Base-by-base conservation (phyloP, 768 basidiomycete genomes). In the Phanerochaete sordida region DNA sequence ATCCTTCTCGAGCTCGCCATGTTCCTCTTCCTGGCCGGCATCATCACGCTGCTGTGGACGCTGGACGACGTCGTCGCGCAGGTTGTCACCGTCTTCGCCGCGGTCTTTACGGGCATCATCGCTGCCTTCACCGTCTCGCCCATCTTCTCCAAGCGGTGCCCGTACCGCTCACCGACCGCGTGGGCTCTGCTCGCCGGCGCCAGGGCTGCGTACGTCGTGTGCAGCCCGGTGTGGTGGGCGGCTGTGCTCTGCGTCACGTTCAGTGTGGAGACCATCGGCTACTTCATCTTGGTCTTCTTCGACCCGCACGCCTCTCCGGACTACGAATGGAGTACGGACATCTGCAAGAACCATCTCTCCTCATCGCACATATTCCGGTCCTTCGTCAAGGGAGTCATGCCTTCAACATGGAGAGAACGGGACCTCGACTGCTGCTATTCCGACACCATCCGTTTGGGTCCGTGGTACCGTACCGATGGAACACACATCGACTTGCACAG, bases 41-140 rank as follows among this genome's bases (percentile, higher is more conserved):
- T 54, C n/a, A 30, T 54, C 49, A 46, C 53, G 2, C 58, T 59
- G 5, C 24, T 59, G 9, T 59, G 58, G 58, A 59, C 58, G 4
- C 50, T 59, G 21, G 51, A 53, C 43, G 19, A 47, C 23, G 39
- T 59, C n/a, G 49, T 53, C 35, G 58, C 58, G 12, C 30, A 24
- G 15, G 45, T 53, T 26, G 28, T 53, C 5, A 59, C 58, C 26
- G 13, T 47, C n/a, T 35, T 44, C 9, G 58, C 26, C n/a, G 35
- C 50, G 7, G 24, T 51, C 11, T 43, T 54, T 16, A 23, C 52
- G 7, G 44, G 23, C 8, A 27, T 44, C 58, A 31, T 27, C 31
- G 1, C 33, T 19, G 31, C 51, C 6, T 28, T 53, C 19, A 59
- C 49, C 6, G 28, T 59, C 4, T 21, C 31, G 2, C 58, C 58